phyloP scores from a whole-genome alignment of 768 basidiomycete species.

The Suillus subluteus region DNA sequence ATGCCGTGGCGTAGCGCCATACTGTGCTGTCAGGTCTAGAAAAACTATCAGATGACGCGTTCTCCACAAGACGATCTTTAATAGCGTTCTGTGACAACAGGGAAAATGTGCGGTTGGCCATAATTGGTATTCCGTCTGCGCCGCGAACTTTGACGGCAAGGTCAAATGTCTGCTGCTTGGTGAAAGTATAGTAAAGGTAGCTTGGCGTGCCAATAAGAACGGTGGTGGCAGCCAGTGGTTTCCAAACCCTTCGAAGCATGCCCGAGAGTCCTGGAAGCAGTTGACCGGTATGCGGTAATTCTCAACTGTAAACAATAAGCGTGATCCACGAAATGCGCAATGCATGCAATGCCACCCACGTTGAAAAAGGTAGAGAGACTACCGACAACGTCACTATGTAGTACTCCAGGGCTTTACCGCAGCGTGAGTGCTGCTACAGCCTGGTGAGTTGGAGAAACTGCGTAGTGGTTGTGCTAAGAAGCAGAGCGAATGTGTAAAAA shows the following conservation, averaged over 20 bases:
- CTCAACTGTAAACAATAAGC: not conserved
- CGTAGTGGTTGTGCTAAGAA: not conserved
- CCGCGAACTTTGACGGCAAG: slow-evolving; percentile 55
- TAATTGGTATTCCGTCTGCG: slow-evolving; percentile 62
- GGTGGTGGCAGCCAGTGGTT: slow-evolving; percentile 59
- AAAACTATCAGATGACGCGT: slow-evolving; percentile 50
- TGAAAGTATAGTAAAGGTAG: slow-evolving; percentile 59
- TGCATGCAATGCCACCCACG: not conserved
- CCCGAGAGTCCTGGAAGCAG: slow-evolving; percentile 8
- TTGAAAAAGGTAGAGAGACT: slow-evolving; percentile 3
- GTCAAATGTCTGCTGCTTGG: slow-evolving; percentile 57
- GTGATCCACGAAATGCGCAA: not conserved
- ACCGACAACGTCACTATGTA: not conserved
- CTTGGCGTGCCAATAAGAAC: slow-evolving; percentile 59
- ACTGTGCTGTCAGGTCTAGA: slow-evolving; percentile 55
- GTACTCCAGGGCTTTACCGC: not conserved
- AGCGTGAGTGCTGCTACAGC: not conserved
- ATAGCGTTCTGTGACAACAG: slow-evolving; percentile 58
- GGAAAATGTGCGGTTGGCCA: slow-evolving; percentile 54
- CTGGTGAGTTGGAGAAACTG: not conserved
- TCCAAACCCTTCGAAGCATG: slow-evolving; percentile 74
- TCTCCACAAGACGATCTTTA: slow-evolving; percentile 60
- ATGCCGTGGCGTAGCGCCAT: slow-evolving; percentile 82
- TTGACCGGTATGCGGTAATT: not conserved
- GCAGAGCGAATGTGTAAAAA: too few species aligned